These are phyloP conservation scores for Clonostachys rhizophaga DNA, from an alignment of 2,329 filamentous ascomycete species.

Conservation along the genomic window DNA sequence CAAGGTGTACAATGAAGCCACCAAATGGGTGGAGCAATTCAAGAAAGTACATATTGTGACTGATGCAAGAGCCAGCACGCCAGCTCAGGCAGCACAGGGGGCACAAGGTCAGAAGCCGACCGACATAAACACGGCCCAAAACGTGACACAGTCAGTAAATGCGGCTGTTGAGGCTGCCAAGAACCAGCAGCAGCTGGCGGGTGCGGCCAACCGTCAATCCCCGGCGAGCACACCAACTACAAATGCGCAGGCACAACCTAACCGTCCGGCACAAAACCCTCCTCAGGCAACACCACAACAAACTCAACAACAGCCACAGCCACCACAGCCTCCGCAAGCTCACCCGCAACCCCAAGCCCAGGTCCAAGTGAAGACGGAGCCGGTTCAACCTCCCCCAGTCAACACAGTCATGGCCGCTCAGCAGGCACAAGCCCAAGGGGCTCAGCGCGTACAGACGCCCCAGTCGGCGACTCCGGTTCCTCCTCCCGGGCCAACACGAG, in stretches of 20 bases:
- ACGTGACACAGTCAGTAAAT: slow-evolving; percentile 1
- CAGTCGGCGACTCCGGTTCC: slow-evolving; percentile 1
- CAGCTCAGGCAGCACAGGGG: background rate
- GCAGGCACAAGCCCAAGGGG: background rate
- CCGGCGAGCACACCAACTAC: background rate
- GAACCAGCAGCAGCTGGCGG: background rate
- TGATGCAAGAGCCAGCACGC: background rate
- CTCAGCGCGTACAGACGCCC: background rate
- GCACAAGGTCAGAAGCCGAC: background rate
- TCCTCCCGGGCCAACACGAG: slow-evolving; percentile 2
- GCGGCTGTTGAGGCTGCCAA: slow-evolving; percentile 2
- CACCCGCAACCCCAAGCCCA: too few species aligned
- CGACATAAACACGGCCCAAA: background rate
- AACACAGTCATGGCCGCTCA: background rate
- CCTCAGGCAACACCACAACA: background rate
- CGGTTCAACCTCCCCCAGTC: too few species aligned
- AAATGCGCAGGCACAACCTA: too few species aligned
- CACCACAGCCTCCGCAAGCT: background rate
- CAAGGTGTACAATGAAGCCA: slow-evolving; percentile 1
- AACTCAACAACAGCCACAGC: background rate
- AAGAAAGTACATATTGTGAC: background rate
- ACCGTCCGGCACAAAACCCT: background rate
- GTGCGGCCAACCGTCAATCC: background rate
- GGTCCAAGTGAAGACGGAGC: too few species aligned
- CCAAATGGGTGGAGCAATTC: slow-evolving; percentile 4